Base-by-base conservation (phyloP, 129 eudicot species). In the Cynara cardunculus region DNA sequence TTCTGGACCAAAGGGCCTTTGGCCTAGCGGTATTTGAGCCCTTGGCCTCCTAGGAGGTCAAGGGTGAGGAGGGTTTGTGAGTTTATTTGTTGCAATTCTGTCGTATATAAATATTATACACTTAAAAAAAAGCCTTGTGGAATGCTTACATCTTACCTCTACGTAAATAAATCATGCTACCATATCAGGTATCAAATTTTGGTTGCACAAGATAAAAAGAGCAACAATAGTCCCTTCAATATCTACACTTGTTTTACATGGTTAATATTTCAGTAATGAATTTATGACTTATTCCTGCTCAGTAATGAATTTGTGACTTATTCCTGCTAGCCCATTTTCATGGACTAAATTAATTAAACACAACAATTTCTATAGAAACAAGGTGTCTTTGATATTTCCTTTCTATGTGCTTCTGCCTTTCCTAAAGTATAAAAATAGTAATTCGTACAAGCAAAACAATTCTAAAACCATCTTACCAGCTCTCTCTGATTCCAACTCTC, bases 401-500 rank as follows among this genome's bases (percentile, higher is more conserved):
- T 14, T 46, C 3, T 46, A 14, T 46, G 59, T 46, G 59, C 59
- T 13, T 46, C 59, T 3, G 19, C 59, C 59, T 56, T 19, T 8
- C 24, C 16, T 24, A 41, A 73, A 41, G n/a, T 37, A 39, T 3
- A 39, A 73, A 59, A 7, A 37, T 49, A 70, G 37, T 35, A 75
- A 26, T 14, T 34, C 18, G 32, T 13, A 18, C 21, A 56, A 69
- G 46, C 59, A 68, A 21, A 70, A 72, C 16, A 72, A 35, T 25
- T 6, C 72, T 76, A 67, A 56, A 39, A 82, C 24, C 53, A 81
- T 72, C 87, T 70, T 90, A 92, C 99, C 99, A 77, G 99, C 99
- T 85, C 90, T 92, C 82, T 95, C 99, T 44, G 99, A 95, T 88
- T 95, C 99, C 87, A 95, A 68, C 84, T 95, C 99, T 74, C 99